phyloP scores from a whole-genome alignment of 768 basidiomycete species.

The Suillus sp. region DNA sequence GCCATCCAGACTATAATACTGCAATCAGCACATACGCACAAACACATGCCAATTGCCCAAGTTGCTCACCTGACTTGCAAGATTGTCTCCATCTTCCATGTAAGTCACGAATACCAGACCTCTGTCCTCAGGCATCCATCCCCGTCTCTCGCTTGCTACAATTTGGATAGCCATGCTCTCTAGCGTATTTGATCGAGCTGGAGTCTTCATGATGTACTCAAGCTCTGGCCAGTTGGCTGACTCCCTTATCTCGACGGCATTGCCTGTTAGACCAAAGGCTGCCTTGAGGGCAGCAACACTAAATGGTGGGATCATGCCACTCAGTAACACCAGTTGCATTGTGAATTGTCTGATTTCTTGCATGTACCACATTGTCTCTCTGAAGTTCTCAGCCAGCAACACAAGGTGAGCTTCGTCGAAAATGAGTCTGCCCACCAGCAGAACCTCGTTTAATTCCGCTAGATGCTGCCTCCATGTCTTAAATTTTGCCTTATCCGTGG shows the following conservation, averaged over 20 bases:
- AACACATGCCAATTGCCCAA: too few relatives aligned
- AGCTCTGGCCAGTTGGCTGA: constrained; percentile 20
- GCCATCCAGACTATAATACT: background rate
- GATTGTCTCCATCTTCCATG: constrained; percentile 1
- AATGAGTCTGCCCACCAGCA: constrained; percentile 14
- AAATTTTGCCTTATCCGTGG: constrained; percentile 12
- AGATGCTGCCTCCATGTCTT: constrained; percentile 16
- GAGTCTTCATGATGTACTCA: constrained; percentile 6
- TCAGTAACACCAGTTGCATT: constrained; percentile 23
- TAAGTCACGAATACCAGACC: constrained; percentile 18
- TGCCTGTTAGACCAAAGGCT: constrained; percentile 11
- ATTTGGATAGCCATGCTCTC: background rate
- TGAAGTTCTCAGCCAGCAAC: constrained; percentile 14
- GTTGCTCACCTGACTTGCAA: background rate
- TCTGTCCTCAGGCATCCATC: background rate
- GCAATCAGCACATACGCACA: background rate
- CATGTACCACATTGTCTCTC: constrained; percentile 12
- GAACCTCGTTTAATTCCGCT: background rate
- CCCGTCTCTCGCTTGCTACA: rapidly evolving
- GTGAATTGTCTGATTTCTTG: constrained; percentile 17
- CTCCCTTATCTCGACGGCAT: background rate
- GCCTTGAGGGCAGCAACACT: background rate
- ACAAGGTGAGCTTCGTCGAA: constrained; percentile 32
- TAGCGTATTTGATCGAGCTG: background rate
- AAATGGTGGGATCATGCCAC: constrained; percentile 18